Percentiles rank a stretch among this genome's conserved stretches.
Evolutionary conservation across 257 asterid genomes (phyloP).

Genomic region (Fraxinus excelsior): DNA sequence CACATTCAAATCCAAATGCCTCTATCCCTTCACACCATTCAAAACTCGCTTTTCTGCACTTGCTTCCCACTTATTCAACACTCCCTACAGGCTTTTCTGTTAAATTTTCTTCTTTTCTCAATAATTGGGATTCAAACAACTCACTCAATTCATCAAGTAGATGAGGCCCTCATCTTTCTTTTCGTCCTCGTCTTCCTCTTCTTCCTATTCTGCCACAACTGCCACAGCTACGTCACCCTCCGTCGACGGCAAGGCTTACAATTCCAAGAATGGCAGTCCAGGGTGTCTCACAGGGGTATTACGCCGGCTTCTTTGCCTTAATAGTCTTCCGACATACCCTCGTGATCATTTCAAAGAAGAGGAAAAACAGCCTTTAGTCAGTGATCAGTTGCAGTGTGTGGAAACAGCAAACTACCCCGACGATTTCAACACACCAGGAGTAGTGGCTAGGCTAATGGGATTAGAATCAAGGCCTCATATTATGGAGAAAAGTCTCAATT

Average conservation of each 20-base stretch:
- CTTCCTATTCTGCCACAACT: constrained; percentile 16
- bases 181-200: constrained; percentile 31
- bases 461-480: constrained; percentile 47
- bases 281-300: constrained; percentile 52
- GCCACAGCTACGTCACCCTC: constrained; percentile 18
- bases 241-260: not conserved
- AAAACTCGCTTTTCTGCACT: constrained; percentile 29
- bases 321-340: constrained; percentile 33
- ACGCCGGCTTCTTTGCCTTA: constrained; percentile 65
- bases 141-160: constrained; percentile 6
- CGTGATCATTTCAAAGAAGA: constrained; percentile 29
- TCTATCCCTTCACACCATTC: constrained; percentile 39
- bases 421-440: constrained; percentile 34
- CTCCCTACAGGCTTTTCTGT: constrained; percentile 11
- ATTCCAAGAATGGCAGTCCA: constrained; percentile 19
- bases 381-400: not conserved
- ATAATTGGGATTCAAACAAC: not conserved
- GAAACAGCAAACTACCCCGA: not conserved
- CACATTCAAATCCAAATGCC: constrained; percentile 28
- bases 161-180: constrained; percentile 47
- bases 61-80: constrained; percentile 33
- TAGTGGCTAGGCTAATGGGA: constrained; percentile 79
- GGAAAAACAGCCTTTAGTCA: not conserved
- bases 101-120: constrained; percentile 1
- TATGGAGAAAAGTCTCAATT: not conserved